Evolutionary conservation across 768 basidiomycete genomes (phyloP), one percentile per base, ranked within the genome.

Genomic region (Clavaria fumosa): DNA sequence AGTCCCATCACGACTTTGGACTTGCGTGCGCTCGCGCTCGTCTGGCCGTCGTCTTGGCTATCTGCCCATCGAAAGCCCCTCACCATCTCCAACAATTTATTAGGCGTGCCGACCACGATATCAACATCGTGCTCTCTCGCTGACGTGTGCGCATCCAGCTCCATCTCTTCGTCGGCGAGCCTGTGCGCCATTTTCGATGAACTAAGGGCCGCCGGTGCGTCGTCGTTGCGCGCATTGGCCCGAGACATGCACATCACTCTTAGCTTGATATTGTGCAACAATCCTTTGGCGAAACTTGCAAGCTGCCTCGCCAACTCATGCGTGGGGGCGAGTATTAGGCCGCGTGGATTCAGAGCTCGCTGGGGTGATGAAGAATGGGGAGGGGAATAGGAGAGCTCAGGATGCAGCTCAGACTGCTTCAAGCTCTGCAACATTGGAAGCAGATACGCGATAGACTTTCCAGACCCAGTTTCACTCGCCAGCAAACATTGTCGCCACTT

Each of bases 381-480:
- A 33, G 27, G 38, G 33, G 14, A 42, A n/a, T n/a, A n/a, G n/a
- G n/a, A n/a, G n/a, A n/a, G n/a, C 23, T 31, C 17, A 18, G 31
- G 41, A 28, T 44, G 38, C 10, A 60, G 38, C 51, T 91, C 86
- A 2, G 69, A 61, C 34, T 59, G 51, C 53, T 93, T 93, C 51
- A 91, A 61, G 44, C 68, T 60, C 45, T 91, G 81, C 2, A 93
- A 63, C 38, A 91, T 55, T 0, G 89, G 89, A 4, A 91, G 66
- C 30, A 91, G 69, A 54, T 90, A 93, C 1, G 90, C 89, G 20
- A 91, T 70, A 2, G 82, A 88, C 59, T 93, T 93, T 1, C 88
- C 89, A 0, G 85, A 88, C 11, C 90, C 89, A 0, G 86, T 93
- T 55, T 91, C 88, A 0, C 81, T 78, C 0, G 85, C 89, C 1